Evolutionary conservation across 2,329 filamentous ascomycete genomes (phyloP).

Genomic region (Dendrostoma leiphaemia): DNA sequence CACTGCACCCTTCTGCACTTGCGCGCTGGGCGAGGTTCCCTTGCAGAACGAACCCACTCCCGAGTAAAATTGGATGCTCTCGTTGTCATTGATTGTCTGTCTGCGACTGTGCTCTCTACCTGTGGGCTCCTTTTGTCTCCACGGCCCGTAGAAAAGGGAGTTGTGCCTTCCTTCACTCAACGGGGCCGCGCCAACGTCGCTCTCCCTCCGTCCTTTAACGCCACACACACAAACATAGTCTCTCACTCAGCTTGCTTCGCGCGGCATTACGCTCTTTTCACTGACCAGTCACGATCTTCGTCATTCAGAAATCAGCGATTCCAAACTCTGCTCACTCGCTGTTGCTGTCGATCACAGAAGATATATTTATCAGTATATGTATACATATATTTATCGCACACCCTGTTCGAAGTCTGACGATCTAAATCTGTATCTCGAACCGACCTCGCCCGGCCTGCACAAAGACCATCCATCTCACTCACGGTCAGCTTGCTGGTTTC

Average conservation of each 20-base stretch:
- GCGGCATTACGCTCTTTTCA: slow-evolving; percentile 17
- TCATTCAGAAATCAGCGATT: neutral
- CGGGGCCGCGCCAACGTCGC: slow-evolving; percentile 2
- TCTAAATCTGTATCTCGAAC: neutral
- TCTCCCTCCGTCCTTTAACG: neutral
- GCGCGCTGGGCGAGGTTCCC: slow-evolving; percentile 6
- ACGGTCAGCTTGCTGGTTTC: neutral
- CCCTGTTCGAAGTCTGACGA: neutral
- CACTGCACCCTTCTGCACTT: too few species aligned
- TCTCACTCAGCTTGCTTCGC: slow-evolving; percentile 16
- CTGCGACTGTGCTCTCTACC: neutral
- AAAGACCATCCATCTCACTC: neutral
- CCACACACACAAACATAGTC: neutral
- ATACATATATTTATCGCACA: slow-evolving; percentile 1
- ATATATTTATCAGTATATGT: too few species aligned
- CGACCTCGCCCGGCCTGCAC: neutral
- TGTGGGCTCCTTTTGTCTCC: too few species aligned
- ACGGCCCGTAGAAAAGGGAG: slow-evolving; percentile 10
- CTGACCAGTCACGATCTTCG: neutral
- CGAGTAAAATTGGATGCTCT: slow-evolving; percentile 14
- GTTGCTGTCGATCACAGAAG: too few species aligned
- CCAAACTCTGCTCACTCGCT: too few species aligned
- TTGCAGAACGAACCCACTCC: slow-evolving; percentile 15
- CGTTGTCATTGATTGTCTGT: neutral
- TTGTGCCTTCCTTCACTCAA: neutral